These are phyloP conservation scores for Nannochloropsis granulata DNA, from an alignment of 108 stramenopile genomes.

Conservation along the genomic window DNA sequence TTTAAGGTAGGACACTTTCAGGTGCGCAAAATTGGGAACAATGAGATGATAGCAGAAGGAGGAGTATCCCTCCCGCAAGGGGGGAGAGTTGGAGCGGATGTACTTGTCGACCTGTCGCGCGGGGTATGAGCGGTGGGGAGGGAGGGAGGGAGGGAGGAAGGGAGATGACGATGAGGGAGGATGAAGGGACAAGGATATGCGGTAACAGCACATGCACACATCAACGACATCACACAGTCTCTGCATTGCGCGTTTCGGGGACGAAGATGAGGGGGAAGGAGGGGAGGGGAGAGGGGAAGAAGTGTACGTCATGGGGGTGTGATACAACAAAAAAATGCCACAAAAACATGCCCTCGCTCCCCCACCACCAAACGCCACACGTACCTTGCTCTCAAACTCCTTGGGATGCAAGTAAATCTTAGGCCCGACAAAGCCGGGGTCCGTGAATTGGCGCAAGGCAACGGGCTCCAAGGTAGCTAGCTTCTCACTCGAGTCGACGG, in stretches of 20 bases:
- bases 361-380: not conserved
- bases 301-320: not conserved
- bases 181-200: no score
- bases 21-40: constrained; percentile 42
- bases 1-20: constrained; percentile 2
- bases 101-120: not conserved
- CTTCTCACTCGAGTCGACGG: not conserved
- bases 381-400: not conserved
- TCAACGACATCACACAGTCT: no score
- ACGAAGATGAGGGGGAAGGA: not conserved
- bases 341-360: not conserved
- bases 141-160: not conserved
- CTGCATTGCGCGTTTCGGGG: no score
- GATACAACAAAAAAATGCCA: not conserved
- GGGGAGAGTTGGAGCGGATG: not conserved
- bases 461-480: constrained; percentile 1
- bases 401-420: constrained; percentile 3
- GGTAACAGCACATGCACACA: no score
- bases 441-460: constrained; percentile 6
- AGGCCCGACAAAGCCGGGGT: constrained; percentile 9
- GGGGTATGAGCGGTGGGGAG: not conserved
- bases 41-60: constrained; percentile 98
- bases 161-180: not conserved
- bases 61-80: constrained; percentile 48
- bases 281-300: not conserved